phyloP scores from a whole-genome alignment of 2,329 filamentous ascomycete genomes.

The Leptographium wingfieldii region DNA sequence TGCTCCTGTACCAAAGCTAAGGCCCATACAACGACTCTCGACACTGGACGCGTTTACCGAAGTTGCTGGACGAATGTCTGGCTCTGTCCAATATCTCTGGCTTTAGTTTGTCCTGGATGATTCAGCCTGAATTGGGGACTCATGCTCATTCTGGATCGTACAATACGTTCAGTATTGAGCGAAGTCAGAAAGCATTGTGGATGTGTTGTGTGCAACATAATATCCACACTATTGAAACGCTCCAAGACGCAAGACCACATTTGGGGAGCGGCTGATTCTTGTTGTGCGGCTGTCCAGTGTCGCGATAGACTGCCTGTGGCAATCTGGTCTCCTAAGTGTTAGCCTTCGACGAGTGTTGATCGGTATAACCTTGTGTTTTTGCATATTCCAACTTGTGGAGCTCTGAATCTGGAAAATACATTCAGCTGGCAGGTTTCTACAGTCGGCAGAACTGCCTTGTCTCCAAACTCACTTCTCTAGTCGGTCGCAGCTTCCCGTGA shows the following conservation, averaged over 20 bases:
- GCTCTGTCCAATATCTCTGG: no score
- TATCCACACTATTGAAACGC: neutral
- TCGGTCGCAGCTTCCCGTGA: neutral
- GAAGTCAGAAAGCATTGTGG: neutral
- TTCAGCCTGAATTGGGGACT: neutral
- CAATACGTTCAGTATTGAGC: neutral
- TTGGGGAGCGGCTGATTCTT: neutral
- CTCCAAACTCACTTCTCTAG: neutral
- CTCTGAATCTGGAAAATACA: neutral
- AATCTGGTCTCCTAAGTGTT: neutral
- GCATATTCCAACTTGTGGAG: neutral
- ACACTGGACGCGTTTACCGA: neutral
- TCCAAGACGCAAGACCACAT: neutral
- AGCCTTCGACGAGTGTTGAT: constrained; percentile 12
- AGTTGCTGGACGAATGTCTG: no score
- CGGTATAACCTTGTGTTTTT: neutral
- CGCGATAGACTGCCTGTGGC: constrained; percentile 4
- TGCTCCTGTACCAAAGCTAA: no score
- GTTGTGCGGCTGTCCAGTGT: neutral
- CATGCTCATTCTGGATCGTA: neutral
- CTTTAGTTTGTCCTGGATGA: neutral
- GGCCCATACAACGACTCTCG: no score
- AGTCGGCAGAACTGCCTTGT: neutral
- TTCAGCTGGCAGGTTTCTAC: neutral
- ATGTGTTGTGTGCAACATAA: neutral